A percentile compares a stretch with the other conserved stretches of the same genome.
These are phyloP conservation scores for Tricholoma terreum DNA, from an alignment of 768 basidiomycete species.

Conservation along the genomic window DNA sequence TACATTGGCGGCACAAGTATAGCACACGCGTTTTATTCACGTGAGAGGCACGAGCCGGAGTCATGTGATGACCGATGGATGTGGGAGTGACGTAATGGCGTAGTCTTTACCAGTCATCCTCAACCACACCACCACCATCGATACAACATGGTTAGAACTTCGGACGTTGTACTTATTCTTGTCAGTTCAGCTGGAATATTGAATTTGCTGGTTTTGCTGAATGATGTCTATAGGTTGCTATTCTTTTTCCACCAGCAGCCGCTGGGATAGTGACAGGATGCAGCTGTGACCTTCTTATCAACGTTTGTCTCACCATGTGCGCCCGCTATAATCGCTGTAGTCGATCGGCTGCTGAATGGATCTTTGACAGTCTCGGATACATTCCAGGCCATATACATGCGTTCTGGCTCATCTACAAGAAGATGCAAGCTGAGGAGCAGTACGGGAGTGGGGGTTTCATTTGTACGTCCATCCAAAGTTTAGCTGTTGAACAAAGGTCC, in stretches of 20 bases:
- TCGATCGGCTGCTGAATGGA: not conserved
- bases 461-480: conserved; percentile 48
- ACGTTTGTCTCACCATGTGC: conserved; percentile 74
- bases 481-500: not conserved
- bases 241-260: conserved; percentile 80
- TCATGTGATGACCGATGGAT: no score
- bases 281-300: conserved; percentile 84
- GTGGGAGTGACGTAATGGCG: no score
- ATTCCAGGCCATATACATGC: conserved; percentile 74
- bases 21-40: no score
- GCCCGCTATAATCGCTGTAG: conserved; percentile 16
- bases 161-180: conserved; percentile 78
- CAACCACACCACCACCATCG: not conserved
- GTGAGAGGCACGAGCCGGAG: no score
- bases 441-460: conserved; percentile 76
- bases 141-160: conserved; percentile 55
- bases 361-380: conserved; percentile 60
- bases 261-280: conserved; percentile 78
- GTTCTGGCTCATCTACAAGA: conserved; percentile 89
- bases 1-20: not conserved
- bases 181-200: conserved; percentile 36
- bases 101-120: not conserved
- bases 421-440: conserved; percentile 82
- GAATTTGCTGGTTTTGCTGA: not conserved
- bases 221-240: conserved; percentile 52